Percentiles rank a stretch among this genome's conserved stretches.
phyloP scores from a whole-genome alignment of 345 rosid genomes.

The Turritis glabra region DNA sequence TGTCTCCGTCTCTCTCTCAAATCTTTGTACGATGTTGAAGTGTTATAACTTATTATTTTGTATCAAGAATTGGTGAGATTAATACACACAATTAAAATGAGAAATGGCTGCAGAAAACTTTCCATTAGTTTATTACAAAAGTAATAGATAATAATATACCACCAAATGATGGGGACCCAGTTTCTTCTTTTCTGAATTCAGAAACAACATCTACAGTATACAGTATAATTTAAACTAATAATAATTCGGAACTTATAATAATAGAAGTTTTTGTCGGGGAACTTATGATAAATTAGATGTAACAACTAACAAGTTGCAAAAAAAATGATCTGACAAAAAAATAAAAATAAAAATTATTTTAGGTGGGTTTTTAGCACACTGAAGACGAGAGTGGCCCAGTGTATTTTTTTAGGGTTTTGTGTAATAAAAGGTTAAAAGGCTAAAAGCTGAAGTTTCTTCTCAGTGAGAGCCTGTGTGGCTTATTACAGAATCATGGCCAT shows the following conservation, averaged over 20 bases:
- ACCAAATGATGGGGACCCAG: conserved; percentile 32
- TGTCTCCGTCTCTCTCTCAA: conserved; percentile 12
- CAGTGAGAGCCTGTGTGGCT: conserved; percentile 36
- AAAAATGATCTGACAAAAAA: not conserved
- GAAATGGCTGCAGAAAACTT: conserved; percentile 5
- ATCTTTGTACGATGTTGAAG: conserved; percentile 39
- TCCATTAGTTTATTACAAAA: not conserved
- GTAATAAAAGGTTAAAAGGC: conserved; percentile 47
- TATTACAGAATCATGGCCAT: conserved; percentile 39
- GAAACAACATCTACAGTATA: not conserved
- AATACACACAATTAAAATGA: conserved; percentile 24
- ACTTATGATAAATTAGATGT: not conserved
- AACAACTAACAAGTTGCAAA: conserved; percentile 2
- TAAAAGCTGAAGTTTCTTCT: conserved; percentile 56
- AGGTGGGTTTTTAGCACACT: conserved; percentile 33
- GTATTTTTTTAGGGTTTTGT: conserved; percentile 50
- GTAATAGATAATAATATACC: conserved; percentile 3
- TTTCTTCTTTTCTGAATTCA: not conserved
- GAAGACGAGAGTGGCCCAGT: conserved; percentile 50
- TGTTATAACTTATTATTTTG: conserved; percentile 21
- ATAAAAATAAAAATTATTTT: not conserved
- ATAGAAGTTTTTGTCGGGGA: not conserved
- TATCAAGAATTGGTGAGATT: conserved; percentile 25
- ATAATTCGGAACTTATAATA: not conserved
- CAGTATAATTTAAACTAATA: not conserved